phyloP scores from a whole-genome alignment of 208 protist species.

The Polymyxa betae region DNA sequence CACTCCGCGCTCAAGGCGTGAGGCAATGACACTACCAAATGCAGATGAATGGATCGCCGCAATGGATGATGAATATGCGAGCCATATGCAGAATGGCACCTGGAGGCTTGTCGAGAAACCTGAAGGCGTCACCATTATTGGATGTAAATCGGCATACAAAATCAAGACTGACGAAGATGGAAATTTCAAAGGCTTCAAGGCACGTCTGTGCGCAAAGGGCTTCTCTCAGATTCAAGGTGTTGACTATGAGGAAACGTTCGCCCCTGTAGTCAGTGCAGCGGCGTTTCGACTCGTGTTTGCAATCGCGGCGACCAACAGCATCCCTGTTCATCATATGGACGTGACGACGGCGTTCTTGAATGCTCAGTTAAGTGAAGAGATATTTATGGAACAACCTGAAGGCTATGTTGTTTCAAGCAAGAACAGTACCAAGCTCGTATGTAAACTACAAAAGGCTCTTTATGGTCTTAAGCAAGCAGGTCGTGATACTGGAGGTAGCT shows the following conservation, averaged over 20 bases:
- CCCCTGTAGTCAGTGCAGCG: neutral
- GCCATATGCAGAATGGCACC: too few relatives aligned
- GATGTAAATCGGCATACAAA: too few relatives aligned
- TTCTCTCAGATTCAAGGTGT: neutral
- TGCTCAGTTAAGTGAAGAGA: neutral
- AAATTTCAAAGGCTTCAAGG: too few relatives aligned
- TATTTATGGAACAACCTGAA: neutral
- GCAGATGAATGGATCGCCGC: too few relatives aligned
- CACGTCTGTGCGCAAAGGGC: neutral
- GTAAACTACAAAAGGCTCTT: neutral
- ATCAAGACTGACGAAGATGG: too few relatives aligned
- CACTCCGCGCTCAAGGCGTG: too few relatives aligned
- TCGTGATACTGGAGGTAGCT: too few relatives aligned
- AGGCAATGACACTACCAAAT: too few relatives aligned
- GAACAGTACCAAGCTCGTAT: neutral
- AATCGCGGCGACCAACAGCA: neutral
- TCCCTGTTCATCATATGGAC: neutral
- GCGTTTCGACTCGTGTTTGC: too few relatives aligned
- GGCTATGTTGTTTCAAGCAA: neutral
- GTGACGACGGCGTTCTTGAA: neutral
- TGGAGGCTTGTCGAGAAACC: too few relatives aligned
- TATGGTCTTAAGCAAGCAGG: neutral
- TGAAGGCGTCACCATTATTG: too few relatives aligned
- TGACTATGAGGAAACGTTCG: neutral
- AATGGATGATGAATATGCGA: too few relatives aligned